Evolutionary conservation across 2,329 filamentous ascomycete species (phyloP).

Genomic region (Balansia obtecta): DNA sequence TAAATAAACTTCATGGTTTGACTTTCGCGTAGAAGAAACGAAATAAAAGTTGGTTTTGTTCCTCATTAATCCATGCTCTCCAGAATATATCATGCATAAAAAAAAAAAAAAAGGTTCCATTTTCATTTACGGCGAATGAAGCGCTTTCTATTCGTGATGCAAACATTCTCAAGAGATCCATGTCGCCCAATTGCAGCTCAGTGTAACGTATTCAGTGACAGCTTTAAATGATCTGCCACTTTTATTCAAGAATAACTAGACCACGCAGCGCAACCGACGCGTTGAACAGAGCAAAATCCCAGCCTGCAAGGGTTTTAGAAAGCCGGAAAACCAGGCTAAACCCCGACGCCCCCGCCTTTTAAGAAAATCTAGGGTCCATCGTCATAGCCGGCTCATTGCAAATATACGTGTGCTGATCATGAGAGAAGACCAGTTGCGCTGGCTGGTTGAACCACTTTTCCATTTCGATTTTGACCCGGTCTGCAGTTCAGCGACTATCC

Average conservation of each 20-base stretch:
- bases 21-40: neutral
- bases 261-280: neutral
- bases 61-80: neutral
- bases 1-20: neutral
- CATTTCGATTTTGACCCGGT: neutral
- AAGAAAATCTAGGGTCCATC: neutral
- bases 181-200: too few relatives aligned
- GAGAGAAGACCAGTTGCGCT: neutral
- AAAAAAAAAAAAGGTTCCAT: neutral
- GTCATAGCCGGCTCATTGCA: neutral
- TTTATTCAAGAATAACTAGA: too few relatives aligned
- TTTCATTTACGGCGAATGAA: too few relatives aligned
- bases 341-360: neutral
- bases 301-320: neutral
- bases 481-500: neutral
- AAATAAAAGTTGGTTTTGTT: conserved; percentile 1
- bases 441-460: too few relatives aligned
- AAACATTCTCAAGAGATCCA: too few relatives aligned
- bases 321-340: neutral
- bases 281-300: neutral
- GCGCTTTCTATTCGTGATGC: too few relatives aligned
- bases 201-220: neutral
- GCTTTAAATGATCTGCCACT: too few relatives aligned
- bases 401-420: neutral
- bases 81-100: neutral